phyloP scores from a whole-genome alignment of 73 alveolate genomes.

The Urostyla sp. region DNA sequence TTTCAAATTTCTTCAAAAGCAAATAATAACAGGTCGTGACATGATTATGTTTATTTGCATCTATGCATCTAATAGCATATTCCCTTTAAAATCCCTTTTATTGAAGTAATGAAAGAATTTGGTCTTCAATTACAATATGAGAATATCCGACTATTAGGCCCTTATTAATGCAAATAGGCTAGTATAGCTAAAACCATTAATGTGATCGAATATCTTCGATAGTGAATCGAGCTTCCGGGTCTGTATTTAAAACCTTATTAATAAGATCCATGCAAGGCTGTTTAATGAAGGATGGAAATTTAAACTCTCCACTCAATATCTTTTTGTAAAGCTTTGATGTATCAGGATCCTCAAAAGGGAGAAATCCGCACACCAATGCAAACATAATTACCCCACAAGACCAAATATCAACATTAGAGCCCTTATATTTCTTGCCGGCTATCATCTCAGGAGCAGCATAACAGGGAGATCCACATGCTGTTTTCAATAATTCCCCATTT shows the following conservation, averaged over 20 bases:
- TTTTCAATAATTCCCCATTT: constrained; percentile 77
- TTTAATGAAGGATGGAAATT: constrained; percentile 86
- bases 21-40: constrained; percentile 80
- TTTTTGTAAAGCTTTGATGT: constrained; percentile 92
- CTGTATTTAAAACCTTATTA: constrained; percentile 80
- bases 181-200: constrained; percentile 88
- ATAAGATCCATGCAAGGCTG: constrained; percentile 89
- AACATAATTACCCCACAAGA: constrained; percentile 91
- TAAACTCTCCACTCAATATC: constrained; percentile 87
- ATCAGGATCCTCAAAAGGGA: constrained; percentile 96
- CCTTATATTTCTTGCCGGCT: constrained; percentile 87
- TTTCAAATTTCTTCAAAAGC: constrained; percentile 51
- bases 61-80: constrained; percentile 58
- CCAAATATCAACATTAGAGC: constrained; percentile 91
- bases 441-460: constrained; percentile 98
- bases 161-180: constrained; percentile 59
- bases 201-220: constrained; percentile 86
- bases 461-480: constrained; percentile 96
- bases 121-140: constrained; percentile 90
- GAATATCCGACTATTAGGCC: constrained; percentile 90
- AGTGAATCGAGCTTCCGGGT: constrained; percentile 89
- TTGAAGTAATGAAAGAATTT: constrained; percentile 72
- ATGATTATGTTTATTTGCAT: constrained; percentile 82
- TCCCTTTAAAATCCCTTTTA: constrained; percentile 75
- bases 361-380: constrained; percentile 94